Base-by-base conservation (phyloP, 2,329 filamentous ascomycete genomes). In the Davidsoniella eucalypti region DNA sequence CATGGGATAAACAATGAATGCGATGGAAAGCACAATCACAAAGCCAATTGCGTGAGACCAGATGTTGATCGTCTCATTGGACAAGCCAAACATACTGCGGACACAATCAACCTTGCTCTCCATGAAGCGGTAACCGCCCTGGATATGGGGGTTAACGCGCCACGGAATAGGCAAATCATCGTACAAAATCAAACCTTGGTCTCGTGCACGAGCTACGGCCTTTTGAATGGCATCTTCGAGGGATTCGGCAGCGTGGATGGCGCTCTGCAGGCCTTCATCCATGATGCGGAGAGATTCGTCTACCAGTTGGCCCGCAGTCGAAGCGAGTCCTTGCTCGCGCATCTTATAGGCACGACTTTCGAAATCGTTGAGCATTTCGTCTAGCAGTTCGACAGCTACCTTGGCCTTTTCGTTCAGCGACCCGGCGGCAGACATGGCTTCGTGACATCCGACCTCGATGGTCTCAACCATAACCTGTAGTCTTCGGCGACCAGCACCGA, bases 41-140 rank as follows among this genome's bases (percentile, higher is more conserved):
- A 96, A 73, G 16, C 92, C 92, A 26, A 98, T 74, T 10, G 83
- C 78, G 62, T 98, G 92, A 2, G 88, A 90, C 92, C 92, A 98
- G 61, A 98, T 98, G 66, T 98, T 98, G 69, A 96, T 82, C 39
- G 83, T 76, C 67, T 98, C 92, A 65, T 98, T 98, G 56, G 86
- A 93, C 52, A 92, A 69, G 55, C 78, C 75, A 60, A 94, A 88
- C 55, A 86, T 78, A 18, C 87, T 94, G 47, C 77, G 76, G 47
- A 96, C 70, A 62, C 90, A 96, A 57, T 90, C 90, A 51, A 90
- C 69, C 64, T 94, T 94, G 53, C 85, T 87, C 59, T 94, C 86
- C 54, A 79, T 84, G 69, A 98, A 98, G 47, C 92, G 88, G 63
- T 98, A 98, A 16, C 92, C 92, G 49, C 77, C 78, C 47, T 80